A percentile compares a stretch with the other conserved stretches of the same genome.
These are phyloP conservation scores for Pichia terricola DNA, from an alignment of 1,139 yeast species.

Conservation along the genomic window DNA sequence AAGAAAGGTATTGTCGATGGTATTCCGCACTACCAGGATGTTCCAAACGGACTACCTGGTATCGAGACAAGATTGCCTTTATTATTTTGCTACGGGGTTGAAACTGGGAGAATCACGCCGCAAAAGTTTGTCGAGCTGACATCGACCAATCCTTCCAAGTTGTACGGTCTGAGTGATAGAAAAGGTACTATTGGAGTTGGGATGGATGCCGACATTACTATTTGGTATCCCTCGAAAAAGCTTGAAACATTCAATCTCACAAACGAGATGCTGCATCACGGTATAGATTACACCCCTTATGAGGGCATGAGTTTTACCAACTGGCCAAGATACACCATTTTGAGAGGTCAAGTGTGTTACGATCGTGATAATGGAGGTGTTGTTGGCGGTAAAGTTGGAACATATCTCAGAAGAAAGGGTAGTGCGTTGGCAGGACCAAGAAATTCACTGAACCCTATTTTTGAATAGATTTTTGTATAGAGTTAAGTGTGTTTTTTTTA, in stretches of 20 bases:
- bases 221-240: conserved; percentile 56
- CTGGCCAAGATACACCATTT: conserved; percentile 38
- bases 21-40: conserved; percentile 25
- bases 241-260: conserved; percentile 25
- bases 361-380: conserved; percentile 28
- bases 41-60: conserved; percentile 39
- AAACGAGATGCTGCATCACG: conserved; percentile 32
- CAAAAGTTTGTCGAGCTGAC: conserved; percentile 29
- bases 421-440: conserved; percentile 8
- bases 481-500: no score
- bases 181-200: conserved; percentile 70
- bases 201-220: conserved; percentile 72
- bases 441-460: conserved; percentile 2
- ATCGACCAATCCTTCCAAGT: conserved; percentile 38
- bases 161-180: conserved; percentile 58
- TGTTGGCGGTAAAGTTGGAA: conserved; percentile 18
- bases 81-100: conserved; percentile 34
- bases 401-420: conserved; percentile 23
- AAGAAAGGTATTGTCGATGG: conserved; percentile 29
- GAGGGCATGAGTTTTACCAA: conserved; percentile 34
- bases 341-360: conserved; percentile 31
- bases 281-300: conserved; percentile 37
- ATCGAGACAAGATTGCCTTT: conserved; percentile 38
- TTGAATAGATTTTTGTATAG: neutral
- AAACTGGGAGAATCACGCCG: conserved; percentile 31